Percentiles rank a stretch among this genome's conserved stretches.
phyloP scores from a whole-genome alignment of 1,284 basidiomycete genomes.

The Puccinia horiana region DNA sequence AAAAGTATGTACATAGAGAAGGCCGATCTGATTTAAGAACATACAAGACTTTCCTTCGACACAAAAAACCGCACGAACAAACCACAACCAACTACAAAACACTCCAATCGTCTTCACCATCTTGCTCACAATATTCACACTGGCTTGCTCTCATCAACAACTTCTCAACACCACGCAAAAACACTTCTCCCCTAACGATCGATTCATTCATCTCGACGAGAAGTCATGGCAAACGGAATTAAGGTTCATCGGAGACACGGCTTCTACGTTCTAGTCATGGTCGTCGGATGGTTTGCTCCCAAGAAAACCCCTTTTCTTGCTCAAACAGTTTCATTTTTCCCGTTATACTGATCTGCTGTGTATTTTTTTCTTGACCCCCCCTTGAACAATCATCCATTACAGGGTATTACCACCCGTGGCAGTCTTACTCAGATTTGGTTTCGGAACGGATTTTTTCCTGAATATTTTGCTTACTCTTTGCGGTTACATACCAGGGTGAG shows the following conservation, averaged over 20 bases:
- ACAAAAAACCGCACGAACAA: too few species aligned
- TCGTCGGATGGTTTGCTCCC: constrained; percentile 46
- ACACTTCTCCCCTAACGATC: too few species aligned
- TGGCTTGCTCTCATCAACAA: too few species aligned
- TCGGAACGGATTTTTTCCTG: constrained; percentile 87
- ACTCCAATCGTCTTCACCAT: too few species aligned
- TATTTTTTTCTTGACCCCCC: not conserved
- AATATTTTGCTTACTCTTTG: constrained; percentile 84
- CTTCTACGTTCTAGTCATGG: constrained; percentile 71
- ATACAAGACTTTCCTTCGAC: too few species aligned
- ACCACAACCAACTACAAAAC: too few species aligned
- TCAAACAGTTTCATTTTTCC: not conserved
- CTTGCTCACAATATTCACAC: too few species aligned
- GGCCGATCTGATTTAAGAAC: too few species aligned
- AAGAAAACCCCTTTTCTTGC: constrained; percentile 63
- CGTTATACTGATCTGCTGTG: not conserved
- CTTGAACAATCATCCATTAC: constrained; percentile 25
- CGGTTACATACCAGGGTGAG: constrained; percentile 80
- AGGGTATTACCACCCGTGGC: constrained; percentile 62
- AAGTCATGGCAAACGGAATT: not conserved
- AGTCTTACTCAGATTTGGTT: constrained; percentile 89
- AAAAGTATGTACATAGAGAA: too few species aligned
- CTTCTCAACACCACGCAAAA: too few species aligned
- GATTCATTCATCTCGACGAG: not conserved
- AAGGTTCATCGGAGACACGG: constrained; percentile 68